These are phyloP conservation scores for Jackrogersella multiformis DNA, from an alignment of 495 filamentous ascomycete species.

Conservation along the genomic window DNA sequence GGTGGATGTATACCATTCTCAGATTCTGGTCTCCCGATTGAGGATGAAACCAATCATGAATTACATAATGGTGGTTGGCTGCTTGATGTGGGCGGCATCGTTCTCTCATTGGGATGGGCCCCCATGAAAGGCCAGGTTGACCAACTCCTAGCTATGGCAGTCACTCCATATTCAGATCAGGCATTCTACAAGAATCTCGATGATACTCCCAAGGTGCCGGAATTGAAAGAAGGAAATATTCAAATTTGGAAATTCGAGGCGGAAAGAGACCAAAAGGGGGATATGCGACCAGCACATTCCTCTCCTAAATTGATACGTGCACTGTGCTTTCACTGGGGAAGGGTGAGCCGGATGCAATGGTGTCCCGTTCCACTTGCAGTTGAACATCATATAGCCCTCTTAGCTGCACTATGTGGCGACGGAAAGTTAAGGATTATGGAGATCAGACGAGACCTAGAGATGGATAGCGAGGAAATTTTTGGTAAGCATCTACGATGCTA, in stretches of 20 bases:
- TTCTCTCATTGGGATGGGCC: slow-evolving; percentile 56
- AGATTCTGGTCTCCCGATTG: slow-evolving; percentile 37
- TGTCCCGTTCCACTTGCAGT: slow-evolving; percentile 52
- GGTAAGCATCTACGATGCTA: slow-evolving; percentile 41
- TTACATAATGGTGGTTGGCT: slow-evolving; percentile 50
- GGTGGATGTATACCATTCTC: slow-evolving; percentile 45
- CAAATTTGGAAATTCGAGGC: slow-evolving; percentile 56
- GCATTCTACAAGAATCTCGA: slow-evolving; percentile 33
- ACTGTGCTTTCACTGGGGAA: slow-evolving; percentile 54
- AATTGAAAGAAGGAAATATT: slow-evolving; percentile 45
- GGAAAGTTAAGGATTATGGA: slow-evolving; percentile 55
- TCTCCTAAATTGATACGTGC: slow-evolving; percentile 44
- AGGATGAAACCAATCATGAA: slow-evolving; percentile 32
- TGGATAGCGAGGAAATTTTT: slow-evolving; percentile 38
- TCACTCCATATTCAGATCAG: slow-evolving; percentile 58
- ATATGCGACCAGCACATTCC: slow-evolving; percentile 33
- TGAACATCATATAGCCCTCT: slow-evolving; percentile 39
- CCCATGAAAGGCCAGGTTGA: slow-evolving; percentile 43
- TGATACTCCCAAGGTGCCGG: slow-evolving; percentile 30
- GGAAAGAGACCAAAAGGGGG: slow-evolving; percentile 23
- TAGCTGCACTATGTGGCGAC: slow-evolving; percentile 55
- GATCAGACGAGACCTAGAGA: slow-evolving; percentile 33
- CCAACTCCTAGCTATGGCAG: slow-evolving; percentile 57
- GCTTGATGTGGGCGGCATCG: slow-evolving; percentile 56
- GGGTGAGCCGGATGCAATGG: slow-evolving; percentile 54